Percentiles rank a stretch among this genome's conserved stretches.
Evolutionary conservation across 495 filamentous ascomycete species (phyloP).

Genomic region (Neurospora sp.): DNA sequence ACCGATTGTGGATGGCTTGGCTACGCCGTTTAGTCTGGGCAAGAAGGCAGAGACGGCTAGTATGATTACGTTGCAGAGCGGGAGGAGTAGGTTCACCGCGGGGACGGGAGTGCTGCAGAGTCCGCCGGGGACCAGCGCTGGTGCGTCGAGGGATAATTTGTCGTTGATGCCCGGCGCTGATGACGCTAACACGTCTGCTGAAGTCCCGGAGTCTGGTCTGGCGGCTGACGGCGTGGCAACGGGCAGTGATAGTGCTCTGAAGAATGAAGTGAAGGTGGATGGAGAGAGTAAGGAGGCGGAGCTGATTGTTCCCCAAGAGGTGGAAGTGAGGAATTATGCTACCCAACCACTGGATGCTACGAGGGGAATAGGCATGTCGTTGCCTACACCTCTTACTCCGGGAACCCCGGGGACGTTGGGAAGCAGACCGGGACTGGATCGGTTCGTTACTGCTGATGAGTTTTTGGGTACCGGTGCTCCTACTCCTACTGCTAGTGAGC

Average conservation of each 20-base stretch:
- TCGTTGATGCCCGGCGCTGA: conserved; percentile 5
- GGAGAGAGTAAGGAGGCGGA: not conserved
- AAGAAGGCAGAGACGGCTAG: conserved; percentile 40
- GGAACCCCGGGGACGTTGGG: not conserved
- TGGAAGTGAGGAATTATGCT: not conserved
- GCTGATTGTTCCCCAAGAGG: not conserved
- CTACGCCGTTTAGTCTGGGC: conserved; percentile 39
- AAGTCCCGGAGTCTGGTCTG: not conserved
- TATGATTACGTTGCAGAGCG: conserved; percentile 37
- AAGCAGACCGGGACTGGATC: conserved; percentile 27
- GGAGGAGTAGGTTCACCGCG: not conserved
- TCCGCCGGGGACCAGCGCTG: conserved; percentile 17
- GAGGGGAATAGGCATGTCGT: not conserved
- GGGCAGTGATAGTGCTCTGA: not conserved
- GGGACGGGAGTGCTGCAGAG: not conserved
- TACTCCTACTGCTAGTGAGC: not conserved
- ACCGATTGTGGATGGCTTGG: conserved; percentile 37
- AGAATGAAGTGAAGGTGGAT: not conserved
- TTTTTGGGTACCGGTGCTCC: conserved; percentile 5
- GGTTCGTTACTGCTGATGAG: conserved; percentile 33
- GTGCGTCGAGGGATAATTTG: not conserved
- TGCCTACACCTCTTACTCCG: conserved; percentile 4
- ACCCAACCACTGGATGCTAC: not conserved
- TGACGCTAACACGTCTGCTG: not conserved
- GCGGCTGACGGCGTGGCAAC: no score